These are phyloP conservation scores for Penicillium sp. DNA, from an alignment of 2,329 filamentous ascomycete species.

Conservation along the genomic window DNA sequence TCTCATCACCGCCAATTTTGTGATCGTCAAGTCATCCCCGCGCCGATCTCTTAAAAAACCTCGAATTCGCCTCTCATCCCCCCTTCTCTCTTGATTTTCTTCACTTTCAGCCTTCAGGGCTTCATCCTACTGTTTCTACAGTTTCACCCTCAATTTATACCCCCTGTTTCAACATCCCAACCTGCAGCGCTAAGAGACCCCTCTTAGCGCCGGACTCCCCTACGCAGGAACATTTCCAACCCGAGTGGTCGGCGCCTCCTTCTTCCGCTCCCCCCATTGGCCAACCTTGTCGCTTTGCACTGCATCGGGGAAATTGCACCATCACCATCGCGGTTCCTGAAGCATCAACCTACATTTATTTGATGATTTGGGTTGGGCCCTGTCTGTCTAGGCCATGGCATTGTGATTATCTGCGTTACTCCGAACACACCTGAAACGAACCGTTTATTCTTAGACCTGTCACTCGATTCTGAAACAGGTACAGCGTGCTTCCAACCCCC, in stretches of 20 bases:
- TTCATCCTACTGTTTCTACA: background rate
- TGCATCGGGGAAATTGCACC: slow-evolving; percentile 16
- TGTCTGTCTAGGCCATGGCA: slow-evolving; percentile 14
- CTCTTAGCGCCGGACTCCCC: slow-evolving; percentile 19
- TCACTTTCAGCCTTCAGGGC: background rate
- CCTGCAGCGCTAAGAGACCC: background rate
- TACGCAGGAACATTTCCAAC: slow-evolving; percentile 15
- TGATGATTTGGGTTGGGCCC: slow-evolving; percentile 7
- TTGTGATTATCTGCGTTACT: slow-evolving; percentile 6
- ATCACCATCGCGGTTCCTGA: slow-evolving; percentile 21
- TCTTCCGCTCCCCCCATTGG: slow-evolving; percentile 20
- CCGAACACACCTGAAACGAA: slow-evolving; percentile 21
- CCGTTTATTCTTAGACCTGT: slow-evolving; percentile 26
- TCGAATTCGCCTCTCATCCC: slow-evolving; percentile 3
- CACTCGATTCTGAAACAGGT: slow-evolving; percentile 25
- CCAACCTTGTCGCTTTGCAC: slow-evolving; percentile 19
- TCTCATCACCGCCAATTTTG: slow-evolving; percentile 10
- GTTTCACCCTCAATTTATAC: background rate
- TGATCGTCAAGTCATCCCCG: slow-evolving; percentile 25
- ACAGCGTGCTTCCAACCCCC: slow-evolving; percentile 9
- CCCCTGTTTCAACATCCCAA: background rate
- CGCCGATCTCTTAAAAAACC: slow-evolving; percentile 24
- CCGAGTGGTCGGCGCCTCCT: slow-evolving; percentile 21
- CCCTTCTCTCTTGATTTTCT: background rate
- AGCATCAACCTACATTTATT: slow-evolving; percentile 13